Conservation (phyloP, 805 yeast genomes). For the Saturnispora gosingensis region DNA sequence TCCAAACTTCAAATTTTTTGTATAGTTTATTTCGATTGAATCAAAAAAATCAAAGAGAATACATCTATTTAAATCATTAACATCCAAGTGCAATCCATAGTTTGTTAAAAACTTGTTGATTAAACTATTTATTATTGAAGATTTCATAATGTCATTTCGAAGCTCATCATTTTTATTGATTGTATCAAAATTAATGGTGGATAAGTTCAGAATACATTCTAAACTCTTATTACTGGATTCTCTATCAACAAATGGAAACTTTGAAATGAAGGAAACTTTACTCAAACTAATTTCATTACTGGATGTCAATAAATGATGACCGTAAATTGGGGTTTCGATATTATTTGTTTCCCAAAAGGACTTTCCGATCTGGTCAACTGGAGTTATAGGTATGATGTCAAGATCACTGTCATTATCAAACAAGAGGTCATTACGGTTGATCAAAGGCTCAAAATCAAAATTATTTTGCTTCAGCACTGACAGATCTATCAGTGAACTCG, state of each 20-base stretch:
- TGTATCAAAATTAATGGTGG: conserved; percentile 21
- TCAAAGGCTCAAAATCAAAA: conserved; percentile 1
- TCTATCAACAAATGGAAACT: conserved; percentile 16
- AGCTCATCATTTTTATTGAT: conserved; percentile 15
- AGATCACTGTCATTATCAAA: neutral
- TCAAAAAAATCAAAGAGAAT: conserved; percentile 20
- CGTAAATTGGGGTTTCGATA: neutral
- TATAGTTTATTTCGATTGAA: conserved; percentile 10
- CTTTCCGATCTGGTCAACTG: conserved; percentile 18
- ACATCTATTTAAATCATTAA: neutral
- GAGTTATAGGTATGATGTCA: conserved; percentile 15
- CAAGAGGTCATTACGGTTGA: neutral
- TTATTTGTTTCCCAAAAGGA: conserved; percentile 13
- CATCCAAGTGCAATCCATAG: neutral
- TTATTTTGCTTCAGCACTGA: conserved; percentile 2
- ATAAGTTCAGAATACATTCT: conserved; percentile 19
- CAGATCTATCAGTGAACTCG: conserved; percentile 3
- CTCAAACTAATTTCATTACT: conserved; percentile 11
- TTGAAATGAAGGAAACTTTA: conserved; percentile 21
- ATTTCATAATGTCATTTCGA: conserved; percentile 12
- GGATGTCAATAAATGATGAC: neutral
- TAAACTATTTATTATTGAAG: conserved; percentile 19
- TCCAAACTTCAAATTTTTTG: neutral
- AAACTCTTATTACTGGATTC: conserved; percentile 13
- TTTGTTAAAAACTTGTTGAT: neutral